Base-by-base conservation (phyloP, 768 basidiomycete species). In the Leucocoprinus birnbaumii region DNA sequence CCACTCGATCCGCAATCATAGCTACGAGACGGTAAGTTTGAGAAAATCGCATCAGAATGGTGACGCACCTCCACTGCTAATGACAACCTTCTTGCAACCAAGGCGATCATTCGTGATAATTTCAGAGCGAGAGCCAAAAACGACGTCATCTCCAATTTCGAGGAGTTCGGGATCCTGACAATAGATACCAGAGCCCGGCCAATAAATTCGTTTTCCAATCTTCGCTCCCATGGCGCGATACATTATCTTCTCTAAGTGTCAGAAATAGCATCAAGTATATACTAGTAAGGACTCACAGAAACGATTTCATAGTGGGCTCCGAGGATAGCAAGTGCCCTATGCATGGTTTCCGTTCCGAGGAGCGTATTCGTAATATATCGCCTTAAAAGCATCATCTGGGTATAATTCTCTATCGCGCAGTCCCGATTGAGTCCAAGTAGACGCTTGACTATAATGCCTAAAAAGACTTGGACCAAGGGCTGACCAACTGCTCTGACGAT, bases 141-240 rank as follows among this genome's bases (percentile, higher is more conserved):
- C 72, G 38, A 79, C 78, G 60, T 78, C 73, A 60, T 79, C 70
- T 21, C 78, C 78, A 24, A 79, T 74, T 46, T 76, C 74, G 48
- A 79, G 63, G 27, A 79, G 62, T 63, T 79, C 78, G 1, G 78
- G 78, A 56, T 79, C 78, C 16, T 63, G 68, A 55, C 78, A 78
- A 60, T 71, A 69, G 25, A 79, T 66, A 6, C 77, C 75, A 7
- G 73, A 74, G 2, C 73, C 73, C 11, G 78, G 78, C 78, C 78
- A 79, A 61, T 78, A 79, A 10, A 79, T 69, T 8, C 73, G 72
- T 56, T 69, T 63, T 19, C 78, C 78, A n/a, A 79, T 64, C 62
- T 76, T 77, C 19, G 78, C 77, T n/a, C 78, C 78, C 78, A 79
- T 78, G 6, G 64, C 62, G n/a, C 77, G 70, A 56, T 71, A 78